Base-by-base conservation (phyloP, 441 rosid species). In the Jatropha multifida region DNA sequence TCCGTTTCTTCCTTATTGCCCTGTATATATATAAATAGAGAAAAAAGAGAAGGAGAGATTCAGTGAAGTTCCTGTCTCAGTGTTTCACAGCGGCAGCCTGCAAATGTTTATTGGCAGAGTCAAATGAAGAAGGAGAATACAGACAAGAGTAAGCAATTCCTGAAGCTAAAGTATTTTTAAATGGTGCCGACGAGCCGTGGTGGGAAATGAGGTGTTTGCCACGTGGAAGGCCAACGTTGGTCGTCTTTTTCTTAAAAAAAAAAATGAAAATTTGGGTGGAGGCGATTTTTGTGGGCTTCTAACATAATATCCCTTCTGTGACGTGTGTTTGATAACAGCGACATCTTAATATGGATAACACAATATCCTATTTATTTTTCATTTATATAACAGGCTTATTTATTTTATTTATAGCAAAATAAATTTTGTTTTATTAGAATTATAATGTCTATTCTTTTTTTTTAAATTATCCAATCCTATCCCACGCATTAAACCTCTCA, bases 81-180 rank as follows among this genome's bases (percentile, higher is more conserved):
- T 27, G 18, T 46, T 7, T 17, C 7, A 52, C 11, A 68, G 67
- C 49, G 48, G 67, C 7, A 54, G 38, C 60, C 20, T 40, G 62
- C 8, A 68, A 26, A 23, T 23, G 32, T 46, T 48, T 48, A 63
- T 49, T 68, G 37, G 15, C 3, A 42, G 77, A 61, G 27, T 17
- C 15, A 38, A 62, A 64, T 18, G 69, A 13, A 48, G 52, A 27
- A 62, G 8, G 66, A 70, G 48, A 70, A 37, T 15, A 48, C 81
- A 59, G 84, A 75, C 81, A 71, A 79, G 76, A 73, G 74, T 11
- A 77, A 60, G 73, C 75, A 63, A 17, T 62, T 13, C 23, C 4
- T 11, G 0, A 10, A 20, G 71, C 12, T 3, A n/a, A 0, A 54
- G 75, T n/a, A 59, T 61, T 67, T 59, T 71, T 5, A 26, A 44